phyloP scores from a whole-genome alignment of 2,329 filamentous ascomycete species.

The Teratosphaeria epicoccoides region DNA sequence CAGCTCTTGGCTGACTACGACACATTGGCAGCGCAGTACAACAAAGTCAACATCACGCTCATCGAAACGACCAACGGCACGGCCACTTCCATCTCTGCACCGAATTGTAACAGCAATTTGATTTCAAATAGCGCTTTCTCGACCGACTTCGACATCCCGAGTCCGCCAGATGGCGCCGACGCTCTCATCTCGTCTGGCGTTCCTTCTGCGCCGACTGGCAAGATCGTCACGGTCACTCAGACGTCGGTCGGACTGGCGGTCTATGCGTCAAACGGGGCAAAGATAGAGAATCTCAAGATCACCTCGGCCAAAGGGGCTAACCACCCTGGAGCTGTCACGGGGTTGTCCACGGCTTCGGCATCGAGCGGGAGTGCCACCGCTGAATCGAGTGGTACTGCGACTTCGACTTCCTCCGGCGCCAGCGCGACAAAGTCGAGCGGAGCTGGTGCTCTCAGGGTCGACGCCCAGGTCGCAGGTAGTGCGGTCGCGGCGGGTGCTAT shows the following conservation, averaged over 20 bases:
- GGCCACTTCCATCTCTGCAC: constrained; percentile 45
- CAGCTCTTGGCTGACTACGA: constrained; percentile 41
- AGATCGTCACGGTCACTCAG: constrained; percentile 48
- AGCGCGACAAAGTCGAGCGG: constrained; percentile 1
- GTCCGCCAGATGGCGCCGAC: constrained; percentile 54
- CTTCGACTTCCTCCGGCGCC: constrained; percentile 7
- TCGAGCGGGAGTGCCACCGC: neutral
- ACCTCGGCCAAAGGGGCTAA: constrained; percentile 46
- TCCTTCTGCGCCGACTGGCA: constrained; percentile 45
- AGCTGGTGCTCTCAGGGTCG: constrained; percentile 1
- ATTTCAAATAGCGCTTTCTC: constrained; percentile 61
- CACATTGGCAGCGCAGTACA: constrained; percentile 64
- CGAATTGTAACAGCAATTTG: constrained; percentile 54
- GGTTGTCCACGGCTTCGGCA: constrained; percentile 14
- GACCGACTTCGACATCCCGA: constrained; percentile 68
- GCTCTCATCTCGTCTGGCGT: constrained; percentile 70
- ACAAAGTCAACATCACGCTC: constrained; percentile 58
- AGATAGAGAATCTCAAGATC: constrained; percentile 55
- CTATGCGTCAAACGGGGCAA: constrained; percentile 42
- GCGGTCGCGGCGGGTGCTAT: constrained; percentile 16
- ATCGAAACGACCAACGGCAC: constrained; percentile 54
- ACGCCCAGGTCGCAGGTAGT: constrained; percentile 4
- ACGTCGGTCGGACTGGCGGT: constrained; percentile 50
- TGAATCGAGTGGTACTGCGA: neutral
- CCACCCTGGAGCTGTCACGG: constrained; percentile 31